A percentile compares a stretch with the other conserved stretches of the same genome.
Conservation (phyloP, 2,329 filamentous ascomycete species). For the Phaeoacremonium minimum region DNA sequence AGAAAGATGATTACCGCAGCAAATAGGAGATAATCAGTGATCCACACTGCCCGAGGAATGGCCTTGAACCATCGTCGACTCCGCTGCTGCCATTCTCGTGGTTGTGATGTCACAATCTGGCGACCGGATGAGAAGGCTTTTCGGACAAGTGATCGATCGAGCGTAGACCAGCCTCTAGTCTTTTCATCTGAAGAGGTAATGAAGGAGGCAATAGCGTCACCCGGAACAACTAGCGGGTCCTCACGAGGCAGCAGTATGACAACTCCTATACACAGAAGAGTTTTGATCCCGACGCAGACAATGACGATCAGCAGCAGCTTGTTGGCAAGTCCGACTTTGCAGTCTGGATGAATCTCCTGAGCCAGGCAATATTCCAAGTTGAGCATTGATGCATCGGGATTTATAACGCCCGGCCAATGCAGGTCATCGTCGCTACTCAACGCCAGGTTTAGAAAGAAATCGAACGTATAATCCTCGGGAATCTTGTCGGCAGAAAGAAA, state of each 20-base stretch:
- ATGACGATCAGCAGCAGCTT: neutral
- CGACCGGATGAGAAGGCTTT: neutral
- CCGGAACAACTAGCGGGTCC: slow-evolving; percentile 1
- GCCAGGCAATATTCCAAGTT: slow-evolving; percentile 1
- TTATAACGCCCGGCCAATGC: neutral
- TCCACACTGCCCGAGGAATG: neutral
- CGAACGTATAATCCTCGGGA: neutral
- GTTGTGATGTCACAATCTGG: neutral
- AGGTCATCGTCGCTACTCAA: too few species aligned
- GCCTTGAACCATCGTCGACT: neutral
- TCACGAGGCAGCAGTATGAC: neutral
- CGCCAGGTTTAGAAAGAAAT: too few species aligned
- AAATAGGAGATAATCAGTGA: neutral
- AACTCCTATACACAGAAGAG: neutral
- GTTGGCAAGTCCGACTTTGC: slow-evolving; percentile 1
- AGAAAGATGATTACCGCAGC: neutral
- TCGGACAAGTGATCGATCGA: too few species aligned
- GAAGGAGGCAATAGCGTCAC: slow-evolving; percentile 5
- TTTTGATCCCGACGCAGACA: neutral
- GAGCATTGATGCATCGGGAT: neutral
- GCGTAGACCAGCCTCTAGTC: neutral
- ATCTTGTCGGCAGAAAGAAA: neutral
- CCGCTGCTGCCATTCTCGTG: neutral
- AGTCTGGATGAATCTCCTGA: neutral
- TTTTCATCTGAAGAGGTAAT: neutral